These are phyloP conservation scores for Suillus americanus DNA, from an alignment of 768 basidiomycete species.

Conservation along the genomic window DNA sequence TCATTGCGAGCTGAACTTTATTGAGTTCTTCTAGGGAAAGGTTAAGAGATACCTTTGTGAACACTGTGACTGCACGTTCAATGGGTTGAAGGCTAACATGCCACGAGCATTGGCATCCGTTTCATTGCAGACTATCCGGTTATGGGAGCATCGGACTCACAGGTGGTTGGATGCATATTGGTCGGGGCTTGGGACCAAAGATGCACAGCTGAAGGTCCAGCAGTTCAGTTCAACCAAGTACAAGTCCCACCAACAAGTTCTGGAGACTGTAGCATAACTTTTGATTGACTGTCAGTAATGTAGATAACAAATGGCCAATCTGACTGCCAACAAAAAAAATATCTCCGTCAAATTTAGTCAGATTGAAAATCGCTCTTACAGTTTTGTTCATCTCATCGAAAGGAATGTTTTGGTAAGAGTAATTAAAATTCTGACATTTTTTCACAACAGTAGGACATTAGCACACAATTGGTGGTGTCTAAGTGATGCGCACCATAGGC, in stretches of 20 bases:
- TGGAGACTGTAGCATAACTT: too few relatives aligned
- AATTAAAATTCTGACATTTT: neutral
- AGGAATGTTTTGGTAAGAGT: neutral
- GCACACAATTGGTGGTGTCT: too few relatives aligned
- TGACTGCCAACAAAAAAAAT: neutral
- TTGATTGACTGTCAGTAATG: neutral
- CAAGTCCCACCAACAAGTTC: neutral
- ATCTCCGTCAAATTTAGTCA: slow-evolving; percentile 5
- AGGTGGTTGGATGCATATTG: slow-evolving; percentile 12
- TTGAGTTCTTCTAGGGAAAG: too few relatives aligned
- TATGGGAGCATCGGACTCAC: slow-evolving; percentile 1
- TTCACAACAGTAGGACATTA: too few relatives aligned
- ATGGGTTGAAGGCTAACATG: too few relatives aligned
- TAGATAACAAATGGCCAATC: neutral
- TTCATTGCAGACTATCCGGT: too few relatives aligned
- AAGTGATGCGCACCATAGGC: too few relatives aligned
- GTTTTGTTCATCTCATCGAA: neutral
- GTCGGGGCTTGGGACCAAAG: slow-evolving; percentile 9
- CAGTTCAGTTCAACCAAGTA: slow-evolving; percentile 14
- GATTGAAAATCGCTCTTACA: slow-evolving; percentile 1
- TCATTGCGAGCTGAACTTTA: too few relatives aligned
- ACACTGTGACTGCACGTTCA: too few relatives aligned
- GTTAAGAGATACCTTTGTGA: too few relatives aligned
- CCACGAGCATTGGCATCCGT: too few relatives aligned
- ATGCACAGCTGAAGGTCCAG: slow-evolving; percentile 12